phyloP scores from a whole-genome alignment of 768 basidiomycete species.

The Tylopilus balloui region DNA sequence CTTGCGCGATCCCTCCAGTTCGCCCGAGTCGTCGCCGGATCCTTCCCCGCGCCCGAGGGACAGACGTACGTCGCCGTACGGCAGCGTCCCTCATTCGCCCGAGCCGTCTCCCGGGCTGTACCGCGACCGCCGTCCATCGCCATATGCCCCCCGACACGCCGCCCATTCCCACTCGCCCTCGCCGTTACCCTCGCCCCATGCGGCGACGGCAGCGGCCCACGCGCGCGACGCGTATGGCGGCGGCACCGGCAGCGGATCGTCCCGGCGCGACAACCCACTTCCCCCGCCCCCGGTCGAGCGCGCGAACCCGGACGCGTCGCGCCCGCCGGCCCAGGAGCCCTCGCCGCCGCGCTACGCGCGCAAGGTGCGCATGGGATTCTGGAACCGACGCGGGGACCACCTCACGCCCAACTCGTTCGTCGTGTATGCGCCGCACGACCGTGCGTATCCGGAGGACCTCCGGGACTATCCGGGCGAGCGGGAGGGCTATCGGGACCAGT shows the following conservation, averaged over 20 bases:
- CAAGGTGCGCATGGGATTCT: slow-evolving; percentile 53
- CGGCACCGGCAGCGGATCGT: not conserved
- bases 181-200: slow-evolving; percentile 11
- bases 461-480: slow-evolving; percentile 51
- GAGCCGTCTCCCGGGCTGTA: slow-evolving; percentile 27
- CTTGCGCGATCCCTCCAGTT: slow-evolving; percentile 12
- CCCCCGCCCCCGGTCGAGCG: slow-evolving; percentile 30
- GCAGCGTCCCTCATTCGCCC: slow-evolving; percentile 14
- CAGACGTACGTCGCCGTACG: slow-evolving; percentile 23
- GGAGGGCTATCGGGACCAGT: slow-evolving; percentile 55
- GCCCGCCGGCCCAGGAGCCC: slow-evolving; percentile 26
- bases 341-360: slow-evolving; percentile 28
- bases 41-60: slow-evolving; percentile 28
- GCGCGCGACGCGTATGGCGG: slow-evolving; percentile 9
- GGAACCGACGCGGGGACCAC: slow-evolving; percentile 77
- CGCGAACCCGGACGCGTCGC: slow-evolving; percentile 19
- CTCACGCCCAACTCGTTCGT: slow-evolving; percentile 51
- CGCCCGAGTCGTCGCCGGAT: slow-evolving; percentile 24
- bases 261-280: slow-evolving; percentile 28
- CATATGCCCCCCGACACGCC: slow-evolving; percentile 15
- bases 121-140: slow-evolving; percentile 24
- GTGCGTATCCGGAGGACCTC: slow-evolving; percentile 59
- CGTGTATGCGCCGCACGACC: slow-evolving; percentile 59
- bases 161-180: not conserved
- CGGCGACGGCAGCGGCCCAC: slow-evolving; percentile 1